phyloP scores from a whole-genome alignment of 2,329 filamentous ascomycete species.

The Seiridium unicorne region DNA sequence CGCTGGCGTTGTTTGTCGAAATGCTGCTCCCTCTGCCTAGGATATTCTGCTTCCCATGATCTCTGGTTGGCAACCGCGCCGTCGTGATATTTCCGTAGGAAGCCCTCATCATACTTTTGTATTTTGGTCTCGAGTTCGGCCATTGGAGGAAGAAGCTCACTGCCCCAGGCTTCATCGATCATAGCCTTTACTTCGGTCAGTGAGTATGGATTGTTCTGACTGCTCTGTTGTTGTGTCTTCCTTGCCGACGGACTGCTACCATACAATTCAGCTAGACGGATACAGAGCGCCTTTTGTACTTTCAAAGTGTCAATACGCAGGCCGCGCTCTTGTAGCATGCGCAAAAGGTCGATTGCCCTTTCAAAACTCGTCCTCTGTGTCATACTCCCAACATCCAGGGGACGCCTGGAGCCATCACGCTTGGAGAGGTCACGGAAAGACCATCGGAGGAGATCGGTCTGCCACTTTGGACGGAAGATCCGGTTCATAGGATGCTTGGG shows the following conservation, averaged over 20 bases:
- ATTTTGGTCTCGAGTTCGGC: slow-evolving; percentile 16
- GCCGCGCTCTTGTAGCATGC: slow-evolving; percentile 29
- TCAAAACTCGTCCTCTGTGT: slow-evolving; percentile 16
- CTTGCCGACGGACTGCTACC: slow-evolving; percentile 20
- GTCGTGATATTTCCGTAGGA: neutral
- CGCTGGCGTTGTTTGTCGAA: neutral
- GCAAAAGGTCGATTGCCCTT: slow-evolving; percentile 30
- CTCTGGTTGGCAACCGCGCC: neutral
- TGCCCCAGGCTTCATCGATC: slow-evolving; percentile 36
- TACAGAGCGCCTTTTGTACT: slow-evolving; percentile 24
- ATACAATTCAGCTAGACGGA: slow-evolving; percentile 32
- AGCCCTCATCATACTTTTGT: neutral
- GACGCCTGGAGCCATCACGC: neutral
- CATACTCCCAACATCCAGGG: neutral
- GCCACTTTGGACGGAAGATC: slow-evolving; percentile 40
- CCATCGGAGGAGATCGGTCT: slow-evolving; percentile 42
- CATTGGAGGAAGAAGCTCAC: slow-evolving; percentile 27
- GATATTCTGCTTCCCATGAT: neutral
- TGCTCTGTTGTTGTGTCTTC: slow-evolving; percentile 16
- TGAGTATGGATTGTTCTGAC: slow-evolving; percentile 23
- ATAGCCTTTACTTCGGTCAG: slow-evolving; percentile 31
- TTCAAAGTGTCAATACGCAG: slow-evolving; percentile 18
- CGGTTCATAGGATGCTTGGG: slow-evolving; percentile 44
- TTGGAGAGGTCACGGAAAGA: slow-evolving; percentile 39
- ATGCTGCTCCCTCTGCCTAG: neutral